phyloP scores from a whole-genome alignment of 2,329 filamentous ascomycete genomes.

The Didymellaceae sp. region DNA sequence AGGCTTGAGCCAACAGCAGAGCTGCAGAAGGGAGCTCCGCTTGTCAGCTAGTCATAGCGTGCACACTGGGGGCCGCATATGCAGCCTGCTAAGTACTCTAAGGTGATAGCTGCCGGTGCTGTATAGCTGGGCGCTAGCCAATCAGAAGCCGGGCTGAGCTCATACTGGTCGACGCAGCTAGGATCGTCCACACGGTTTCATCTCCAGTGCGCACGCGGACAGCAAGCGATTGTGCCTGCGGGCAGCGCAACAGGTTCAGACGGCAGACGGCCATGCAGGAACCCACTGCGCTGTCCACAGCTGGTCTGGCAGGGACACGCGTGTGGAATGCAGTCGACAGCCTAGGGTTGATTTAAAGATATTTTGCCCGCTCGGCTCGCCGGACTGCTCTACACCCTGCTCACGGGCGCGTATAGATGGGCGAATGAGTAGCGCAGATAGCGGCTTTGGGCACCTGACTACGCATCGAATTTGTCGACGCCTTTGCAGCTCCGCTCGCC shows the following conservation, averaged over 20 bases:
- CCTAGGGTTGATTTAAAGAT: constrained; percentile 10
- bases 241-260: not conserved
- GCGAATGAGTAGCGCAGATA: constrained; percentile 8
- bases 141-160: not conserved
- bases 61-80: constrained; percentile 9
- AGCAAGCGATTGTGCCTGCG: not conserved
- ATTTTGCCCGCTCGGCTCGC: constrained; percentile 9
- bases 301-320: not conserved
- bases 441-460: constrained; percentile 7
- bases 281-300: not conserved
- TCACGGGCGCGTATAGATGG: constrained; percentile 16
- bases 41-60: constrained; percentile 12
- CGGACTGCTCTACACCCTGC: constrained; percentile 11
- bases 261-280: constrained; percentile 9
- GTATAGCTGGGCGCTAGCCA: not conserved
- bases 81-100: constrained; percentile 7
- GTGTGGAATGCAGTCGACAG: constrained; percentile 11
- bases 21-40: constrained; percentile 10
- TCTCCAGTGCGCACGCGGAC: constrained; percentile 7
- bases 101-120: constrained; percentile 12
- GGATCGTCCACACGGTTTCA: constrained; percentile 16
- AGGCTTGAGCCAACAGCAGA: constrained; percentile 8
- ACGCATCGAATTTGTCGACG: constrained; percentile 4
- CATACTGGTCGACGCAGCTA: constrained; percentile 1
- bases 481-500: constrained; percentile 8